phyloP scores from a whole-genome alignment of 1,284 basidiomycete species.

The Pascua sp. region DNA sequence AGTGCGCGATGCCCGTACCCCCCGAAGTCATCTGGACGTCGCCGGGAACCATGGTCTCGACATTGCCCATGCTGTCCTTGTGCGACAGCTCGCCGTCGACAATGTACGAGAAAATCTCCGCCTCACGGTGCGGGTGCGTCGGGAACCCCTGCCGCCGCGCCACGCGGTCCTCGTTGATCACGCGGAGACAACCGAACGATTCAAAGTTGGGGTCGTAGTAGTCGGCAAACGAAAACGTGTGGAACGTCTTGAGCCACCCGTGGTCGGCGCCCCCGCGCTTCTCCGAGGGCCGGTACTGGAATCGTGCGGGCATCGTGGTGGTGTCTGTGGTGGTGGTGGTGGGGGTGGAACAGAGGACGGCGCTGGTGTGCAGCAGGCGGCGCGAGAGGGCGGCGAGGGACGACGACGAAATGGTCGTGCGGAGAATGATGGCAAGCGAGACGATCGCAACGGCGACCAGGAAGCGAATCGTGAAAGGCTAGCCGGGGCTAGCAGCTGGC shows the following conservation, averaged over 20 bases:
- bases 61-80: constrained; percentile 84
- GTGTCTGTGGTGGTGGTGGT: constrained; percentile 1
- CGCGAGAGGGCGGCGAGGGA: constrained; percentile 2
- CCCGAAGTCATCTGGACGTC: constrained; percentile 87
- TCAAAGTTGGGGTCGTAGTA: constrained; percentile 58
- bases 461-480: constrained; percentile 2
- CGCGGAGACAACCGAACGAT: constrained; percentile 50
- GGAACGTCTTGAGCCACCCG: constrained; percentile 84
- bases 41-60: constrained; percentile 79
- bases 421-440: constrained; percentile 16
- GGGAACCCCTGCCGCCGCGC: constrained; percentile 72
- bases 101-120: constrained; percentile 90
- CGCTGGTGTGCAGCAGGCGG: neutral
- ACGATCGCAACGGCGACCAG: constrained; percentile 6
- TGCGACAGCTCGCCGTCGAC: constrained; percentile 46
- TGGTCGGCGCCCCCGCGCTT: constrained; percentile 77
- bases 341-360: neutral
- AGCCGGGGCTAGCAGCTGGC: constrained; percentile 1
- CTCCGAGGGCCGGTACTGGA: constrained; percentile 56
- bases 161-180: constrained; percentile 58
- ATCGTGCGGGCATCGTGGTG: constrained; percentile 2
- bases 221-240: constrained; percentile 72
- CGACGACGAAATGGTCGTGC: constrained; percentile 2
- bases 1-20: constrained; percentile 54
- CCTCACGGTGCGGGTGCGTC: constrained; percentile 74